Base-by-base conservation (phyloP, 2,329 filamentous ascomycete species). In the Alternaria sp. region DNA sequence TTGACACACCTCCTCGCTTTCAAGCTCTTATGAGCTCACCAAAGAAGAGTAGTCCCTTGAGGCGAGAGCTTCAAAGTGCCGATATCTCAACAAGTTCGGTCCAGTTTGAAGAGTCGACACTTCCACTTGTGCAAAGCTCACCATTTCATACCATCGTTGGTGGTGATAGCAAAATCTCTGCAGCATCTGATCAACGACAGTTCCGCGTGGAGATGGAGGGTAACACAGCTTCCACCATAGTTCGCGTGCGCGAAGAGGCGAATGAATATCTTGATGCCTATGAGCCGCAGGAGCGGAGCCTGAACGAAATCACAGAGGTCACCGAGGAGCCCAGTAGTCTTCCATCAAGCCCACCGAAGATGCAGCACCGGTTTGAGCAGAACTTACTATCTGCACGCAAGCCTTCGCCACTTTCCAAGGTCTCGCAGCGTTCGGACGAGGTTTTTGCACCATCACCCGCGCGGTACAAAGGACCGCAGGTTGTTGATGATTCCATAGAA, bases 211-310 rank as follows among this genome's bases (percentile, higher is more conserved):
- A 76, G 51, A 74, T 76, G 67, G 71, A 69, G 36, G 71, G 60
- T 9, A 42, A 51, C 7, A 73, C 70, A 5, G 59, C 63, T 9
- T 69, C 68, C 3, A 75, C 71, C 28, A 62, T 77, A 23, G 62
- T 71, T 17, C 68, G 67, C 26, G 60, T 77, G 23, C 74, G 74
- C 10, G 63, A 70, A 17, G 72, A 77, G 45, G 72, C 73, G 3
- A 68, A 77, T 51, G 72, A 65, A 13, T 75, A 75, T 46, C 68
- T 73, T 2, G 62, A 73, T 8, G 74, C 74, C 1, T 77, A 77
- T 50, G 69, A 72, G 41, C 60, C 67, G 5, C 75, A 74, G 54
- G 66, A 74, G 24, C 72, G 70, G 11, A 70, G 68, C 5, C 56
- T 77, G 10, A 58, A 73, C 23, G 71, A 75, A 31, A 72, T 77